Evolutionary conservation across 495 filamentous ascomycete species (phyloP).

Genomic region (Tetracladium setigerum): DNA sequence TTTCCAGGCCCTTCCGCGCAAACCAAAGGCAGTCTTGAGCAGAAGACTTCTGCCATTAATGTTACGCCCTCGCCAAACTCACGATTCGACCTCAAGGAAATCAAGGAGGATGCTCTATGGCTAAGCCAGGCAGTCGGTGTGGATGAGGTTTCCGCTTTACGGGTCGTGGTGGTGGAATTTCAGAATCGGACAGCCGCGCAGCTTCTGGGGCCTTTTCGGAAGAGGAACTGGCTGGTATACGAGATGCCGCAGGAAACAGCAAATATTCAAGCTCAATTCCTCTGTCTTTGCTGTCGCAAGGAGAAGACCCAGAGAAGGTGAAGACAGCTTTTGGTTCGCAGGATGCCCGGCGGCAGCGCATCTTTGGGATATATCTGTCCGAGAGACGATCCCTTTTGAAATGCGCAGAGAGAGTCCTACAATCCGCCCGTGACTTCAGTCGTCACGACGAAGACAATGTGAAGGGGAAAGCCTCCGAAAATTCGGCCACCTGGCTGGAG

Average conservation of each 20-base stretch:
- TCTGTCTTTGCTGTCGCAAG: conserved; percentile 27
- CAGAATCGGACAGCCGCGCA: conserved; percentile 61
- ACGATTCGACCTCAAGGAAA: conserved; percentile 65
- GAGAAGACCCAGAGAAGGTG: conserved; percentile 33
- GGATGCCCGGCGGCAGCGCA: conserved; percentile 48
- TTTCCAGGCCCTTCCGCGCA: conserved; percentile 50
- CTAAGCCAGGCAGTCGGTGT: conserved; percentile 67
- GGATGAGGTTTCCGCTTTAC: conserved; percentile 75
- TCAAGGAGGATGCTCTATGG: conserved; percentile 83
- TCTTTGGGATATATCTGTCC: conserved; percentile 61
- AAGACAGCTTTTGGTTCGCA: conserved; percentile 48
- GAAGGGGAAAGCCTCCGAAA: conserved; percentile 3
- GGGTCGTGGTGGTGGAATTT: conserved; percentile 76
- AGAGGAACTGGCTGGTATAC: conserved; percentile 59
- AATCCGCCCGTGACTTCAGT: background rate
- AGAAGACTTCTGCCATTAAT: conserved; percentile 86
- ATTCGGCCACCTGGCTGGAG: background rate
- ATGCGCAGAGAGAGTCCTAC: conserved; percentile 10
- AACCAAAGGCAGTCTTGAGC: conserved; percentile 69
- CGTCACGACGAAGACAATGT: background rate
- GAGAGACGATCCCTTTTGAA: conserved; percentile 53
- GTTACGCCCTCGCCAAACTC: conserved; percentile 61
- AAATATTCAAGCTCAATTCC: conserved; percentile 37
- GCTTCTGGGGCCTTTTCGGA: conserved; percentile 58
- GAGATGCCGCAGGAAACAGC: conserved; percentile 52